Conservation (phyloP, 495 filamentous ascomycete species). For the Annulohypoxylon moriforme region DNA sequence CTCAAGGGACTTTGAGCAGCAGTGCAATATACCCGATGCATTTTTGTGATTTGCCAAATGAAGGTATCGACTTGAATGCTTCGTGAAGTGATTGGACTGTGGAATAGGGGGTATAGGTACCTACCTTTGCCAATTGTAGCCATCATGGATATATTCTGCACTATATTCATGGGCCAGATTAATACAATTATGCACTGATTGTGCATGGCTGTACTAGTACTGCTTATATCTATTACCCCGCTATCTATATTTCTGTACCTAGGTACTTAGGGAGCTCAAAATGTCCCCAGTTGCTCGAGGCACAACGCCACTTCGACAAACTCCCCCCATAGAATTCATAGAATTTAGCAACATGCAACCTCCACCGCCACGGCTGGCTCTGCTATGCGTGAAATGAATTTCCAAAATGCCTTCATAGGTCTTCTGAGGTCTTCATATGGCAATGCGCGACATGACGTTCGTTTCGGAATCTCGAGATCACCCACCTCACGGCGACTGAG, state of each 20-base stretch:
- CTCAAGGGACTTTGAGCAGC: slow-evolving; percentile 26
- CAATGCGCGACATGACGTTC: slow-evolving; percentile 29
- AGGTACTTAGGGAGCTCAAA: background rate
- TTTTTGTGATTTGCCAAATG: slow-evolving; percentile 34
- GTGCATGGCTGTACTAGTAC: too few species aligned
- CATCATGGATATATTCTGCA: too few species aligned
- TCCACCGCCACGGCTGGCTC: slow-evolving; percentile 10
- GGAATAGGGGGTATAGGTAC: background rate
- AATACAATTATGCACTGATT: too few species aligned
- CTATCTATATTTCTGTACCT: background rate
- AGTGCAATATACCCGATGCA: slow-evolving; percentile 44
- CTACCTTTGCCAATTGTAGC: too few species aligned
- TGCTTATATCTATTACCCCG: background rate
- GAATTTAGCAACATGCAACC: slow-evolving; percentile 36
- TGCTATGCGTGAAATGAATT: slow-evolving; percentile 40
- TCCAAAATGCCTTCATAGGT: slow-evolving; percentile 34
- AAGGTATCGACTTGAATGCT: background rate
- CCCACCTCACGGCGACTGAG: slow-evolving; percentile 35
- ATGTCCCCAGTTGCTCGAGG: background rate
- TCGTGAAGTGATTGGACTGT: background rate
- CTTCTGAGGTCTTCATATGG: slow-evolving; percentile 37
- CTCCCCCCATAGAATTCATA: background rate
- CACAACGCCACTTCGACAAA: slow-evolving; percentile 14
- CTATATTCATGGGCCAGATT: too few species aligned
- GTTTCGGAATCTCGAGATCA: slow-evolving; percentile 11